phyloP scores from a whole-genome alignment of 257 asterid genomes.

The Anisodus acutangulus region DNA sequence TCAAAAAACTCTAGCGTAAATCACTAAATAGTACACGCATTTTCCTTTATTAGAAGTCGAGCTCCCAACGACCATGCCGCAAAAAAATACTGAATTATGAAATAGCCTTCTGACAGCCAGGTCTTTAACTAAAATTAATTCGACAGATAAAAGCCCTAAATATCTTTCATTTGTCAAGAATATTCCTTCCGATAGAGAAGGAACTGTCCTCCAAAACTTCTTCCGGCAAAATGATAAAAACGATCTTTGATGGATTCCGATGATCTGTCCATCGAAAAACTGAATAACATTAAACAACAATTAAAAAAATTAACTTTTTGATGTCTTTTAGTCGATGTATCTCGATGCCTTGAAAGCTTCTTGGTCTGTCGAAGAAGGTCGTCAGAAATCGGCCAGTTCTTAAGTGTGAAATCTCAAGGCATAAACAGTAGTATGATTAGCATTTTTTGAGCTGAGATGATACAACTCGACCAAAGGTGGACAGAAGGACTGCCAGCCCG shows the following conservation, averaged over 20 bases:
- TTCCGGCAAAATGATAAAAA: not conserved
- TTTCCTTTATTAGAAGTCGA: slow-evolving; percentile 1
- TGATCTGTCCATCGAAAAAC: not conserved
- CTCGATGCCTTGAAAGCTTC: not conserved
- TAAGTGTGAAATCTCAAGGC: not conserved
- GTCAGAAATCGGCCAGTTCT: not conserved
- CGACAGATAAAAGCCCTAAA: not conserved
- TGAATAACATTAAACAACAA: not conserved
- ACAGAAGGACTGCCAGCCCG: not conserved
- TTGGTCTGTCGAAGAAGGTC: not conserved
- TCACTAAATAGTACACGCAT: not conserved
- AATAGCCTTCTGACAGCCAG: not conserved
- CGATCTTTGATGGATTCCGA: not conserved
- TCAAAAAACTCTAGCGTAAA: not conserved
- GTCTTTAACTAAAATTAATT: not conserved
- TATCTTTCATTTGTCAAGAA: not conserved
- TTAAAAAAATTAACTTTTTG: not conserved
- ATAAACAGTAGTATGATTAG: not conserved
- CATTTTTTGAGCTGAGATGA: not conserved
- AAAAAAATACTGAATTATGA: not conserved
- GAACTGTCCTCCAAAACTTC: not conserved
- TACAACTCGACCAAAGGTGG: not conserved
- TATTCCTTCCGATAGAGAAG: not conserved
- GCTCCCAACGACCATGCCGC: not conserved
- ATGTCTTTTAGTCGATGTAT: not conserved